These are phyloP conservation scores for Eimeria falciformis DNA, from an alignment of 169 alveolate genomes.

Conservation along the genomic window DNA sequence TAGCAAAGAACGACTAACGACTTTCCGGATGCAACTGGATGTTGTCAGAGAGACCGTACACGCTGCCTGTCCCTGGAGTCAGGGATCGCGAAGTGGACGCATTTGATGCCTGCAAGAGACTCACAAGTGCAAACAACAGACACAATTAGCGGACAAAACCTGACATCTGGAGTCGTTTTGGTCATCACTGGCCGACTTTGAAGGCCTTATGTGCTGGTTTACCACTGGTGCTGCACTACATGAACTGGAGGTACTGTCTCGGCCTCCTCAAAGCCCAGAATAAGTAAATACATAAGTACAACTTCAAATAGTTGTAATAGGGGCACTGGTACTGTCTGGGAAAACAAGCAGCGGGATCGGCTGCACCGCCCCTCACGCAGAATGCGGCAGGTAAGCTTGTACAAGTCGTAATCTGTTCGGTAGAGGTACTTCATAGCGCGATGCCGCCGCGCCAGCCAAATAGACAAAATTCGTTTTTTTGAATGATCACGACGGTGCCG, in stretches of 20 bases:
- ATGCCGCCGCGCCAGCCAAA: conserved; percentile 87
- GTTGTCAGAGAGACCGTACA: conserved; percentile 60
- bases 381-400: conserved; percentile 86
- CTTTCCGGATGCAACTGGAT: background rate
- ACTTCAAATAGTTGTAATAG: too few species aligned
- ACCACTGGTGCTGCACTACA: too few species aligned
- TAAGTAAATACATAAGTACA: too few species aligned
- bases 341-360: background rate
- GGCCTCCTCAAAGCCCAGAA: too few species aligned
- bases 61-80: conserved; percentile 90
- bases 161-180: background rate
- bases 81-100: conserved; percentile 89
- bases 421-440: conserved; percentile 88
- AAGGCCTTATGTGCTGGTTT: too few species aligned
- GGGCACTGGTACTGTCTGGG: background rate
- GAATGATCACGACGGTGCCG: conserved; percentile 86
- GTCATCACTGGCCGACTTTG: too few species aligned
- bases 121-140: background rate
- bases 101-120: conserved; percentile 83
- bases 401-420: conserved; percentile 86
- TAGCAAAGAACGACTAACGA: too few species aligned
- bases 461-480: conserved; percentile 88
- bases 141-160: background rate
- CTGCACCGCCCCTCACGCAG: conserved; percentile 72
- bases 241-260: too few species aligned